These are phyloP conservation scores for Globisporangium emineosum DNA, from an alignment of 352 stramenopile species.

Conservation along the genomic window DNA sequence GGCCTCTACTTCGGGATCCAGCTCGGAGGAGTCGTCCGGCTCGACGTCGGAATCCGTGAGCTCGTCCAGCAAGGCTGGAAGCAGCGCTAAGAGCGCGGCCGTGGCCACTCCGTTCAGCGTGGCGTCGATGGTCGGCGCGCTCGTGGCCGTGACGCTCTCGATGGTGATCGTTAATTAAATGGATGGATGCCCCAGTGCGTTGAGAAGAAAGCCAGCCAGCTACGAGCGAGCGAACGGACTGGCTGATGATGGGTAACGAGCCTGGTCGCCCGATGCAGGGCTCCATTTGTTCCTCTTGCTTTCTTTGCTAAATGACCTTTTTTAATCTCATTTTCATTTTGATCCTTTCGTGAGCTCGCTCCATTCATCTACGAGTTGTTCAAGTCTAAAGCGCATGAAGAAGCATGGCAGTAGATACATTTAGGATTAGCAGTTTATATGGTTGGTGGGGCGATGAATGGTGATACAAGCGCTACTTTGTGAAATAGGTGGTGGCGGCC, in stretches of 20 bases:
- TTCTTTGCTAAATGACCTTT: constrained; percentile 1
- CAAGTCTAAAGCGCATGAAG: neutral
- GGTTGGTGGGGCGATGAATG: neutral
- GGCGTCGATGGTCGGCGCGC: neutral
- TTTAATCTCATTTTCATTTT: constrained; percentile 5
- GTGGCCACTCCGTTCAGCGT: constrained; percentile 6
- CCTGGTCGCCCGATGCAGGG: neutral
- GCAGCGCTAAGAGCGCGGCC: constrained; percentile 11
- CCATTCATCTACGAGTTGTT: no score
- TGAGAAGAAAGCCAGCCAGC: neutral
- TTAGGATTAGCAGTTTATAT: neutral
- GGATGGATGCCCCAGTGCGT: neutral
- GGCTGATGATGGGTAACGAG: no score
- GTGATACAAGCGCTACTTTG: neutral
- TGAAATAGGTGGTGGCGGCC: constrained; percentile 34
- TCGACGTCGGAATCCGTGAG: constrained; percentile 2
- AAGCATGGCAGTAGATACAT: neutral
- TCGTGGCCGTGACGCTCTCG: constrained; percentile 6
- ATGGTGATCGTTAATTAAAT: constrained; percentile 12
- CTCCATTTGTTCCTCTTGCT: neutral
- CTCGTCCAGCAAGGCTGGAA: constrained; percentile 15
- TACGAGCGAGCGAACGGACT: neutral
- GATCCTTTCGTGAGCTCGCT: neutral
- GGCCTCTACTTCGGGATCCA: constrained; percentile 22
- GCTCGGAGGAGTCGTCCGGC: constrained; percentile 14